These are phyloP conservation scores for Didymella pomorum DNA, from an alignment of 2,329 filamentous ascomycete genomes.

Conservation along the genomic window DNA sequence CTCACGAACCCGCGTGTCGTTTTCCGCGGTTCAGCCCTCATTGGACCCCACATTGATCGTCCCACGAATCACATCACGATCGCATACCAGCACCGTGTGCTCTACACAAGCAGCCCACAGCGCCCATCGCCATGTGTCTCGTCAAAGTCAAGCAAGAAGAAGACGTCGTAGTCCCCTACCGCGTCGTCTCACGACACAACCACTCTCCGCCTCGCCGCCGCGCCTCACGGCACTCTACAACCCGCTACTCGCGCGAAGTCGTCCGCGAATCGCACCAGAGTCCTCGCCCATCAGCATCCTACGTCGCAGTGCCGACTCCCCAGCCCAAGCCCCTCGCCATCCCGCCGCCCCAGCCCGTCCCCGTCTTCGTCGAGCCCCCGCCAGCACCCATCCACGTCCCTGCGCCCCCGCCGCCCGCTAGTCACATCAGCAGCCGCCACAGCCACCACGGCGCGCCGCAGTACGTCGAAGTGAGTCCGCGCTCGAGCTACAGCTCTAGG, in stretches of 20 bases:
- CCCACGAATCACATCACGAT: conserved; percentile 46
- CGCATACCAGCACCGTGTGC: conserved; percentile 28
- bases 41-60: conserved; percentile 35
- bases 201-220: conserved; percentile 45
- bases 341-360: conserved; percentile 53
- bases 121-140: conserved; percentile 54
- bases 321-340: conserved; percentile 40
- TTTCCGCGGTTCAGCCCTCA: conserved; percentile 18
- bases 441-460: conserved; percentile 42
- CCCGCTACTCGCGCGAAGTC: conserved; percentile 44
- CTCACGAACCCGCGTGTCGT: not conserved
- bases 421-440: conserved; percentile 20
- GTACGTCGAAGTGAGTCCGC: conserved; percentile 57
- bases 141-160: conserved; percentile 57
- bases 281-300: conserved; percentile 41
- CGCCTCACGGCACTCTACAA: conserved; percentile 34
- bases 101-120: not conserved
- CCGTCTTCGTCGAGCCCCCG: conserved; percentile 50
- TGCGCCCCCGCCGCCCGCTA: conserved; percentile 21
- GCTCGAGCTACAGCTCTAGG: conserved; percentile 44
- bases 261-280: conserved; percentile 33
- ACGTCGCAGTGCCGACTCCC: conserved; percentile 45
- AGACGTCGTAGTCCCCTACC: conserved; percentile 53
- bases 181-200: conserved; percentile 40
- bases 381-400: conserved; percentile 36